Evolutionary conservation across 1,284 basidiomycete genomes (phyloP).

Genomic region (Ceratobasidium sp.): DNA sequence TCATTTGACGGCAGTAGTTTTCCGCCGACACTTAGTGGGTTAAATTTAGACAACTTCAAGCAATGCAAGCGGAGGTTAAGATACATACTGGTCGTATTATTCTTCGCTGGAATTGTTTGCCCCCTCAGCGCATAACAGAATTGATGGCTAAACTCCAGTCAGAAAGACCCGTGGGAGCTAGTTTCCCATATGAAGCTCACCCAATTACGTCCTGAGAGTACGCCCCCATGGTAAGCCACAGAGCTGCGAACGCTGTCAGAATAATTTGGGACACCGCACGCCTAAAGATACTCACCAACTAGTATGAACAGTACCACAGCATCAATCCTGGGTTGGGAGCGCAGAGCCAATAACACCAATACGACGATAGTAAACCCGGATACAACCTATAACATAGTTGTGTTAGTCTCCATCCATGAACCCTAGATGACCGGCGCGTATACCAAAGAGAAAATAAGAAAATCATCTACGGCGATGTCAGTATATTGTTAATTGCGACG

Average conservation of each 20-base stretch:
- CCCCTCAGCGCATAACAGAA: slow-evolving; percentile 35
- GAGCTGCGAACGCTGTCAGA: not conserved
- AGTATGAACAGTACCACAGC: slow-evolving; percentile 17
- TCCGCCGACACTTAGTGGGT: slow-evolving; percentile 57
- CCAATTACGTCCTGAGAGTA: slow-evolving; percentile 66
- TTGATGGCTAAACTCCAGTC: slow-evolving; percentile 1
- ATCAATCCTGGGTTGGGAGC: slow-evolving; percentile 32
- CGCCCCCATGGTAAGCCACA: slow-evolving; percentile 36
- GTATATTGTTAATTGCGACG: not conserved
- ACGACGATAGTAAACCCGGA: slow-evolving; percentile 22
- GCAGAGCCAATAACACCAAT: slow-evolving; percentile 16
- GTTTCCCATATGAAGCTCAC: no score
- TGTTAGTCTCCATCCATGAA: not conserved
- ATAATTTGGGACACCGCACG: not conserved
- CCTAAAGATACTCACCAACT: slow-evolving; percentile 1
- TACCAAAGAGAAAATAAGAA: slow-evolving; percentile 35
- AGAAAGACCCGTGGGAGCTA: no score
- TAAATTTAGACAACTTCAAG: slow-evolving; percentile 33
- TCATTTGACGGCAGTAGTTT: slow-evolving; percentile 75
- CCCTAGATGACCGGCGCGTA: not conserved
- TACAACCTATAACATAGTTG: slow-evolving; percentile 13
- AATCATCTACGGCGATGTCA: slow-evolving; percentile 27
- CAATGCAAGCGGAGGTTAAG: slow-evolving; percentile 26
- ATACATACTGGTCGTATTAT: slow-evolving; percentile 59
- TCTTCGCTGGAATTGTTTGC: slow-evolving; percentile 59